Evolutionary conservation across 805 yeast species (phyloP), one percentile per base, ranked within the genome.

Genomic region (Clavispora phyllophila): DNA sequence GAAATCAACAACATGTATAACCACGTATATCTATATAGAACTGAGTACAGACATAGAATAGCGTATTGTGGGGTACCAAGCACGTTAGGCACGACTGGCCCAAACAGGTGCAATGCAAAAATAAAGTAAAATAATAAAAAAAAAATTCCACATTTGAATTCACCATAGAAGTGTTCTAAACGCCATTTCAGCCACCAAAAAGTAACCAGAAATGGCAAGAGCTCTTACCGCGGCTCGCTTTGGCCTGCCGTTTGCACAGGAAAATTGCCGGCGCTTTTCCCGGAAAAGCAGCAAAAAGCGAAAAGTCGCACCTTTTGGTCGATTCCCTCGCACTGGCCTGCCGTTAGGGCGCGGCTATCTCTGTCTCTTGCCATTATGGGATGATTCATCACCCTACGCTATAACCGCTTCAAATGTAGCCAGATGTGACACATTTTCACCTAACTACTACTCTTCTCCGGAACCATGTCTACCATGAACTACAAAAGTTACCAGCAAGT

Each of bases 401-500:
- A 24, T 6, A 33, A 35, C 37, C 17, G 9, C 18, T 24, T 5
- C 26, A 23, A 37, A 23, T 36, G 31, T 6, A 17, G 13, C 33
- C 19, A 29, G n/a, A 29, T 9, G 20, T 17, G 33, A 2, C 20
- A 5, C 13, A 3, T 29, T 29, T 29, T 3, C 19, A 3, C 14
- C n/a, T 17, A 17, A 5, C 20, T 17, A 29, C 20, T 29, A 3
- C 13, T 29, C 33, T 29, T 17, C 33, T 29, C 20, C 6, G 33
- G 23, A 18, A 29, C 39, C 34, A 38, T 32, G 40, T 36, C 29
- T 27, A 34, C 19, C 20, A 53, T 62, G 52, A 57, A 51, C 46
- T 67, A 67, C 55, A 67, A 62, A 46, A 45, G 51, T 20, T 67
- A 65, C 40, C 72, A 67, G 51, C 67, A 67, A 48, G 68, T 67